A percentile compares a stretch with the other conserved stretches of the same genome.
phyloP scores from a whole-genome alignment of 164 flowering plant species.

The Vitis rupestris region DNA sequence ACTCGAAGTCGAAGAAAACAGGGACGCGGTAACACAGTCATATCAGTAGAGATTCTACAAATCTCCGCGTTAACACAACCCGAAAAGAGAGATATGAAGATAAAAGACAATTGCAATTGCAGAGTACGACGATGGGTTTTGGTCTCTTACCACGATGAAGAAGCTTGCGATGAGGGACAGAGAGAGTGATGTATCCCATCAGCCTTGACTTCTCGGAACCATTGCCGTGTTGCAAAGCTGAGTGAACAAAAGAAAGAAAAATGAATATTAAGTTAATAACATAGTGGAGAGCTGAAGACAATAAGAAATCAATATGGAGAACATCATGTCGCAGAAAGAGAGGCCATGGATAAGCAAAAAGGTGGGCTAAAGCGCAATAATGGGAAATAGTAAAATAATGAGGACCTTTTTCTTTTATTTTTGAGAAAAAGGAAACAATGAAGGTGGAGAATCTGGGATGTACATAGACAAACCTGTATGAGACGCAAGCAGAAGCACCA shows the following conservation, averaged over 20 bases:
- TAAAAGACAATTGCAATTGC: too few species aligned
- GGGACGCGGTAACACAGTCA: too few species aligned
- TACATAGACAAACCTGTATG: conserved; percentile 14
- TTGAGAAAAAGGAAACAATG: background rate
- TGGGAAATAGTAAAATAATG: background rate
- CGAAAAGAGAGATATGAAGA: background rate
- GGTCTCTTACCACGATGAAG: conserved; percentile 24
- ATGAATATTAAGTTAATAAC: background rate
- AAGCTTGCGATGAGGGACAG: conserved; percentile 32
- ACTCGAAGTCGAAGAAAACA: too few species aligned
- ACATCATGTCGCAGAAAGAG: conserved; percentile 5
- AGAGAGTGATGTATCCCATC: background rate
- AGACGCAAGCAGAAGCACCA: conserved; percentile 8
- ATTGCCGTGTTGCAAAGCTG: conserved; percentile 4
- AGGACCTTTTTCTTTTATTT: background rate
- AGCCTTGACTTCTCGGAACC: background rate
- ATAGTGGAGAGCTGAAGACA: background rate
- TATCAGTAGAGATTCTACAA: too few species aligned
- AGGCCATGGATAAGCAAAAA: background rate
- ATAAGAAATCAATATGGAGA: background rate
- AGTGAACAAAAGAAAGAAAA: background rate
- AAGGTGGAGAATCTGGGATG: background rate
- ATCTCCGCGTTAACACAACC: background rate
- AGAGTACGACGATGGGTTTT: too few species aligned
- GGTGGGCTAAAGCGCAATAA: background rate